Percentiles rank a stretch among this genome's conserved stretches.
These are phyloP conservation scores for Agaricus blazei DNA, from an alignment of 768 basidiomycete genomes.

Conservation along the genomic window DNA sequence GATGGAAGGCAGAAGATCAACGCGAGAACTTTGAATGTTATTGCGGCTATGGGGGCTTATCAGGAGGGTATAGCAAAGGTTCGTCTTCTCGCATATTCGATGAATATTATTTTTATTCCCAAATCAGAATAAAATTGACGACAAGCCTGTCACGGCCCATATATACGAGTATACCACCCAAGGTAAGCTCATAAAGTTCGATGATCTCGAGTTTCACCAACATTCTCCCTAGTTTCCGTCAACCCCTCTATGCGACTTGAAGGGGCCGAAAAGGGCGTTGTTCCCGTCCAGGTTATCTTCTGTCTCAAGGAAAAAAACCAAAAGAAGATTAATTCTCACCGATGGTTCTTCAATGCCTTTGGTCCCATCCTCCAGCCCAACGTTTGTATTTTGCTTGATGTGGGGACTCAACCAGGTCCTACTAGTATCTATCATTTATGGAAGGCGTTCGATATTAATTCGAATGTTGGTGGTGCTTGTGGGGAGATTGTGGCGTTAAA, in stretches of 20 bases:
- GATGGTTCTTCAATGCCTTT: conserved; percentile 95
- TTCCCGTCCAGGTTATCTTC: conserved; percentile 91
- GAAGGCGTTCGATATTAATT: conserved; percentile 93
- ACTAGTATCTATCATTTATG: conserved; percentile 89
- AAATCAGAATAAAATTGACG: conserved; percentile 65
- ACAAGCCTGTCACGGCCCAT: conserved; percentile 80
- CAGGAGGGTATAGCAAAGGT: conserved; percentile 92
- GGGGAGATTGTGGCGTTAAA: conserved; percentile 95
- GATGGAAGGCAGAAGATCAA: conserved; percentile 87
- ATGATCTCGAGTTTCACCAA: background rate
- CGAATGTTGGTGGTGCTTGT: conserved; percentile 88
- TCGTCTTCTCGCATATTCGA: conserved; percentile 12
- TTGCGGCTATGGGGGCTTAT: conserved; percentile 92
- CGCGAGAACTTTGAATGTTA: conserved; percentile 72
- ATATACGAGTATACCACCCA: conserved; percentile 95
- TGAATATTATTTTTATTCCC: background rate
- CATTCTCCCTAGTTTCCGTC: conserved; percentile 56
- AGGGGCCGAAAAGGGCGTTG: conserved; percentile 70
- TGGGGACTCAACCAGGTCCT: conserved; percentile 76
- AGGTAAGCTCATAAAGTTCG: conserved; percentile 38
- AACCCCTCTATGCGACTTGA: conserved; percentile 78
- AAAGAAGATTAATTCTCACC: conserved; percentile 93
- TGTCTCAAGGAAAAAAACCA: conserved; percentile 91
- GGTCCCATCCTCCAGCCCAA: conserved; percentile 81
- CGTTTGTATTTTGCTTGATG: conserved; percentile 89